Base-by-base conservation (phyloP, 805 yeast genomes). In the Candida argentea region DNA sequence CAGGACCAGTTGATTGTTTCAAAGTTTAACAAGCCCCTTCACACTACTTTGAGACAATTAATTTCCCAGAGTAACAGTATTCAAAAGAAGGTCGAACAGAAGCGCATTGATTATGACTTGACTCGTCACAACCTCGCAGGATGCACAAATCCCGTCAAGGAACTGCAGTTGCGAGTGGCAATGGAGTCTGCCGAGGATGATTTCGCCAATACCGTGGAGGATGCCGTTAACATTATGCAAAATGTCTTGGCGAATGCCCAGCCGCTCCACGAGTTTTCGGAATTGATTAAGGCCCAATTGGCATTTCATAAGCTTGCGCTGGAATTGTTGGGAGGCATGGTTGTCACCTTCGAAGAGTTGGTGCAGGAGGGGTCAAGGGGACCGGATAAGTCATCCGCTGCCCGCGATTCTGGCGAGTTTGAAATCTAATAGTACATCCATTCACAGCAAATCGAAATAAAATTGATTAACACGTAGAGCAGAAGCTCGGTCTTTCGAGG, bases 171-270 rank as follows among this genome's bases (percentile, higher is more conserved):
- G 35, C 67, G 87, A 44, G 80, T 76, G 27, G 70, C 74, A 38
- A 76, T 84, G 69, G 94, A 84, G 55, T 71, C 76, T 36, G 75
- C 84, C 28, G 95, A 84, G 58, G 95, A 84, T 46, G 87, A 80
- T 46, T 84, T 84, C 52, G 94, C 91, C 26, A 83, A 81, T 41
- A 79, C 87, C 14, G 85, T 85, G 20, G 94, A 84, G 57, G 91
- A 80, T 46, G 91, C 94, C 22, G 84, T 83, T 30, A 61, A 75
- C 22, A 73, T 79, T 34, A 78, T 84, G 87, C 83, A 77, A 59
- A 76, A 77, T 48, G 87, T 80, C 16, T 70, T 84, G 39, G 76
- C 76, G 32, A 65, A 75, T 31, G 74, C 86, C 13, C 69, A 73
- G 41, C 79, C 86, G 11, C 63, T 81, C 40, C 67, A 72, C 28